These are phyloP conservation scores for Pogostemon cablin DNA, from an alignment of 257 asterid genomes.

Conservation along the genomic window DNA sequence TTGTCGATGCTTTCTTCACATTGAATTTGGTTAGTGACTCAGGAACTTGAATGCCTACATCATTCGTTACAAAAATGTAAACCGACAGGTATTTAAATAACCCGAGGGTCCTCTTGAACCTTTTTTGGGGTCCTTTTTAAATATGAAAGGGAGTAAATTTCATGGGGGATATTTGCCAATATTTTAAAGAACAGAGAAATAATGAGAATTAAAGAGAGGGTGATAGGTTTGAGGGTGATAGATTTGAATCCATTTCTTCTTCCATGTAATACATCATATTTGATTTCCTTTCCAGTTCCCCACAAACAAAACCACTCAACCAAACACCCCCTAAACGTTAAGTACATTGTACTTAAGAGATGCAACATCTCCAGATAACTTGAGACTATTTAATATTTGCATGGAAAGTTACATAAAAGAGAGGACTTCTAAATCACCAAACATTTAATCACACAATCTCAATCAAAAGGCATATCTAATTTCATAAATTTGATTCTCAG, in stretches of 20 bases:
- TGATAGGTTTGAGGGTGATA: too few relatives aligned
- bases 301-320: too few relatives aligned
- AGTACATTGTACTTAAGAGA: neutral
- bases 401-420: neutral
- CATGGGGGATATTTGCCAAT: neutral
- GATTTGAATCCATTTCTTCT: too few relatives aligned
- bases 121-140: neutral
- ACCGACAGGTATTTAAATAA: neutral
- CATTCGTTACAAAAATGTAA: slow-evolving; percentile 16
- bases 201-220: too few relatives aligned
- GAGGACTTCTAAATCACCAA: too few relatives aligned
- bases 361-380: neutral
- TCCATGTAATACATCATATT: too few relatives aligned
- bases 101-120: neutral
- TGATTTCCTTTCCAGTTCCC: too few relatives aligned
- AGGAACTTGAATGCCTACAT: slow-evolving; percentile 68
- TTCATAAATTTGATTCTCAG: too few relatives aligned
- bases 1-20: slow-evolving; percentile 44
- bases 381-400: neutral
- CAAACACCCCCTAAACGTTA: too few relatives aligned
- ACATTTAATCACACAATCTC: too few relatives aligned
- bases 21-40: slow-evolving; percentile 63
- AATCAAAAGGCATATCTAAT: too few relatives aligned
- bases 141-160: neutral
- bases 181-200: too few relatives aligned